Percentiles rank a stretch among this genome's conserved stretches.
phyloP scores from a whole-genome alignment of 2,329 filamentous ascomycete genomes.

The Curvularia spicifera region DNA sequence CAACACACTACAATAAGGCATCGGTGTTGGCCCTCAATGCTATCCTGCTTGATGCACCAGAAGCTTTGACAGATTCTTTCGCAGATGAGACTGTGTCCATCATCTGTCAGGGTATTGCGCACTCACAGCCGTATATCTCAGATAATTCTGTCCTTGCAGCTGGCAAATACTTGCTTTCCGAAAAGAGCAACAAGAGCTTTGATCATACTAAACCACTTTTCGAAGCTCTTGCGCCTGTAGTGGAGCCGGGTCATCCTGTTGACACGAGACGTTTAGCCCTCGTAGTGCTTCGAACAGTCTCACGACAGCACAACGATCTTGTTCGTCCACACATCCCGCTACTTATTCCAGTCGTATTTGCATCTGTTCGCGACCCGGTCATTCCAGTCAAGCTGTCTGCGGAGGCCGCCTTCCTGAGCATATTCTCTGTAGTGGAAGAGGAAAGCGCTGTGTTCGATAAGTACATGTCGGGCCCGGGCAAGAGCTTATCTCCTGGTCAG shows the following conservation, averaged over 20 bases:
- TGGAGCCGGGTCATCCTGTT: conserved; percentile 76
- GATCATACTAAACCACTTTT: conserved; percentile 82
- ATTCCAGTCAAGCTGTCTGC: conserved; percentile 96
- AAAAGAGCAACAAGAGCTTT: conserved; percentile 69
- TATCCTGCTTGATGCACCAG: conserved; percentile 79
- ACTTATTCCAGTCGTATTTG: conserved; percentile 84
- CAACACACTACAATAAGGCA: conserved; percentile 73
- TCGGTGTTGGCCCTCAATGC: conserved; percentile 90
- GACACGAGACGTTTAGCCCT: conserved; percentile 87
- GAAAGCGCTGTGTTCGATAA: conserved; percentile 88
- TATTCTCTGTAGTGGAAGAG: conserved; percentile 89
- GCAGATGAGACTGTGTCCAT: conserved; percentile 76
- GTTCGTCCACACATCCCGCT: conserved; percentile 80
- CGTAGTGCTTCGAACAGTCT: conserved; percentile 85
- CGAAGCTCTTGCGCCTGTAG: conserved; percentile 74
- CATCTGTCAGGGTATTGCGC: conserved; percentile 78
- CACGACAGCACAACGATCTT: conserved; percentile 78
- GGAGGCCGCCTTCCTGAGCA: conserved; percentile 88
- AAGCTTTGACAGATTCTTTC: conserved; percentile 70
- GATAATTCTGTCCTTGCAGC: conserved; percentile 89
- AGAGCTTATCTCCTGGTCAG: conserved; percentile 70
- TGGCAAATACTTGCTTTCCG: conserved; percentile 83
- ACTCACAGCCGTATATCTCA: conserved; percentile 76
- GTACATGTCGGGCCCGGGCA: conserved; percentile 74
- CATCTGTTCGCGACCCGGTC: conserved; percentile 85